A percentile compares a stretch with the other conserved stretches of the same genome.
phyloP scores from a whole-genome alignment of 495 filamentous ascomycete species.

The Trichoderma virens region DNA sequence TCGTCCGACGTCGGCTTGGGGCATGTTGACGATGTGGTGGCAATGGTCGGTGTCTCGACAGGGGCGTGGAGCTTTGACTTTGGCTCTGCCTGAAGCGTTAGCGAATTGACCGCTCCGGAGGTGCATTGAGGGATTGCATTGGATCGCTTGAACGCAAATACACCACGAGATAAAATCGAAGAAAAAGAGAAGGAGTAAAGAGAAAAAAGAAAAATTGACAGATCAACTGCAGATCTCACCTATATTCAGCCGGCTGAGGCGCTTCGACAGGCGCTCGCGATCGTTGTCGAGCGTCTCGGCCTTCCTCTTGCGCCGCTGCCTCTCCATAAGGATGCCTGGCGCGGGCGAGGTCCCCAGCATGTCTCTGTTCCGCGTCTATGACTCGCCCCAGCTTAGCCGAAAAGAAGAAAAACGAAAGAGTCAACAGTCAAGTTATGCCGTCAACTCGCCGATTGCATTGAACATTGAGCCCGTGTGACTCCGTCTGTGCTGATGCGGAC shows the following conservation, averaged over 20 bases:
- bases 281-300: constrained; percentile 45
- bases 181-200: no score
- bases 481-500: not conserved
- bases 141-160: constrained; percentile 13
- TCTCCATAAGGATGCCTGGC: not conserved
- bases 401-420: not conserved
- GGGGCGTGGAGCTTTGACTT: constrained; percentile 50
- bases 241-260: constrained; percentile 71
- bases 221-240: constrained; percentile 38
- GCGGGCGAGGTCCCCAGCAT: constrained; percentile 9
- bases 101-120: not conserved
- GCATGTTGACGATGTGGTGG: not conserved
- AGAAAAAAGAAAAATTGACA: not conserved
- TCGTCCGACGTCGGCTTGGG: constrained; percentile 40
- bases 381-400: not conserved
- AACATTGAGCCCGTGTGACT: no score
- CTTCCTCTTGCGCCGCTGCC: constrained; percentile 40
- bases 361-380: not conserved
- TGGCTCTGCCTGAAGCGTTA: constrained; percentile 30
- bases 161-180: no score
- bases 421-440: no score
- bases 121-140: not conserved
- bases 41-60: constrained; percentile 27
- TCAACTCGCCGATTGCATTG: no score
- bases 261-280: constrained; percentile 64